phyloP scores from a whole-genome alignment of 2,329 filamentous ascomycete species.

The Dactylellina leptospora region DNA sequence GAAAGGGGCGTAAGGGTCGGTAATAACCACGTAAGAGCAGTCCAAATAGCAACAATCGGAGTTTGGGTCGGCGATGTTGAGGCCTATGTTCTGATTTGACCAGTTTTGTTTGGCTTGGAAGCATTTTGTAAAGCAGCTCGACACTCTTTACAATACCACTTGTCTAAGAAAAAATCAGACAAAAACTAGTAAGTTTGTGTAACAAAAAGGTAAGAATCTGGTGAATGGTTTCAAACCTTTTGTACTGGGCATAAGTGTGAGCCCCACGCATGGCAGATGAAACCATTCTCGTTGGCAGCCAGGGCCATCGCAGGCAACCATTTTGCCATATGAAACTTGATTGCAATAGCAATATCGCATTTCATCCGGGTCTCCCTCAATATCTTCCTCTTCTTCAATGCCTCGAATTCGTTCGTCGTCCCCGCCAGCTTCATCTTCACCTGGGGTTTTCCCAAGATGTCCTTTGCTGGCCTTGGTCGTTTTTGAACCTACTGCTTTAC shows the following conservation, averaged over 20 bases:
- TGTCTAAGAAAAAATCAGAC: slow-evolving; percentile 68
- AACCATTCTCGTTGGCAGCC: slow-evolving; percentile 86
- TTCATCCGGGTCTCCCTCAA: slow-evolving; percentile 78
- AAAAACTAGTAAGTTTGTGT: too few species aligned
- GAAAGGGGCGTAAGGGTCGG: too few species aligned
- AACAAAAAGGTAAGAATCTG: neutral
- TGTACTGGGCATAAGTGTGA: slow-evolving; percentile 79
- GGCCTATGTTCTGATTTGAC: too few species aligned
- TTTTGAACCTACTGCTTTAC: slow-evolving; percentile 20
- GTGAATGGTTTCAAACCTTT: slow-evolving; percentile 77
- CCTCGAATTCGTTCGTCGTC: slow-evolving; percentile 62
- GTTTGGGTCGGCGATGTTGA: too few species aligned
- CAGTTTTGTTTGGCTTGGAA: slow-evolving; percentile 19
- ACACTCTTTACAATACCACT: slow-evolving; percentile 84
- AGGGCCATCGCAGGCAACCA: slow-evolving; percentile 88
- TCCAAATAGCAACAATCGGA: too few species aligned
- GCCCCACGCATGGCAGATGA: slow-evolving; percentile 80
- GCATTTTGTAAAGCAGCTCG: slow-evolving; percentile 15
- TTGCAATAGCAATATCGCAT: slow-evolving; percentile 83
- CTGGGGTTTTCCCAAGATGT: neutral
- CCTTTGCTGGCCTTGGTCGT: slow-evolving; percentile 24
- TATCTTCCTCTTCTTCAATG: slow-evolving; percentile 67
- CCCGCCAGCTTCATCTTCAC: neutral
- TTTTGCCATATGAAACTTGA: slow-evolving; percentile 83
- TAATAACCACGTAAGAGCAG: too few species aligned